A percentile compares a stretch with the other conserved stretches of the same genome.
Conservation (phyloP, 2,329 filamentous ascomycete species). For the Lasiodiplodia sp. region DNA sequence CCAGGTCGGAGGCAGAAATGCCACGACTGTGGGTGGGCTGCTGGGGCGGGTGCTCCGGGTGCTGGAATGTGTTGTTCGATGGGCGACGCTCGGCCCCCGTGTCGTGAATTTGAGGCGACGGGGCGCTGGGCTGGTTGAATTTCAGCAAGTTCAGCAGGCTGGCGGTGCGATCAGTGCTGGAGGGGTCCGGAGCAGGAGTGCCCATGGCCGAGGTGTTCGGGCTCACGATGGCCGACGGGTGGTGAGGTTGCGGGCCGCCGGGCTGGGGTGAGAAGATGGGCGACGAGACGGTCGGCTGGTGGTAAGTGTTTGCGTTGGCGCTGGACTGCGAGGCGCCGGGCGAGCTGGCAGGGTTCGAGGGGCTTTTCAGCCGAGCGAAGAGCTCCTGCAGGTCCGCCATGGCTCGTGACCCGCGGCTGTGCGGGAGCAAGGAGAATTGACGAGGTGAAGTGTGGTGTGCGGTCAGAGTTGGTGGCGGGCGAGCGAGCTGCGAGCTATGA, state of each 20-base stretch:
- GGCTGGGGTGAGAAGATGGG: constrained; percentile 64
- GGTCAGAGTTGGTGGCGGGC: constrained; percentile 21
- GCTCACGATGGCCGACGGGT: constrained; percentile 66
- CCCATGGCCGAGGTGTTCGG: constrained; percentile 59
- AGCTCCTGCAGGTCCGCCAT: constrained; percentile 56
- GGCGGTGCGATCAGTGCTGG: constrained; percentile 57
- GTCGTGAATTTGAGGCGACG: constrained; percentile 40
- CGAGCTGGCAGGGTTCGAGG: constrained; percentile 33
- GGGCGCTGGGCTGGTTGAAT: constrained; percentile 61
- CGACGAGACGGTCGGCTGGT: constrained; percentile 65
- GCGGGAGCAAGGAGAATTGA: constrained; percentile 28
- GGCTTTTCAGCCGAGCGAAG: constrained; percentile 51
- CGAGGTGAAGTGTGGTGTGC: constrained; percentile 14
- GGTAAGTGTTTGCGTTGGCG: constrained; percentile 47
- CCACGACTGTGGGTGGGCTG: constrained; percentile 43
- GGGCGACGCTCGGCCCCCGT: constrained; percentile 40
- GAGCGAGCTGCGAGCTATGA: constrained; percentile 26
- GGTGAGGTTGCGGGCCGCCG: constrained; percentile 61
- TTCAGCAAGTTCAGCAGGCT: constrained; percentile 71
- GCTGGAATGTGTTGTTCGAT: constrained; percentile 32
- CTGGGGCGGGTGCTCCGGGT: constrained; percentile 33
- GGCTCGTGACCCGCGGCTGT: constrained; percentile 18
- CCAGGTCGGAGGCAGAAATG: constrained; percentile 64
- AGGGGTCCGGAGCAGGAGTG: constrained; percentile 50
- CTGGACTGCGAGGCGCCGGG: constrained; percentile 28